Evolutionary conservation across 2,329 filamentous ascomycete genomes (phyloP).

Genomic region (Aspergillus fumigatus): DNA sequence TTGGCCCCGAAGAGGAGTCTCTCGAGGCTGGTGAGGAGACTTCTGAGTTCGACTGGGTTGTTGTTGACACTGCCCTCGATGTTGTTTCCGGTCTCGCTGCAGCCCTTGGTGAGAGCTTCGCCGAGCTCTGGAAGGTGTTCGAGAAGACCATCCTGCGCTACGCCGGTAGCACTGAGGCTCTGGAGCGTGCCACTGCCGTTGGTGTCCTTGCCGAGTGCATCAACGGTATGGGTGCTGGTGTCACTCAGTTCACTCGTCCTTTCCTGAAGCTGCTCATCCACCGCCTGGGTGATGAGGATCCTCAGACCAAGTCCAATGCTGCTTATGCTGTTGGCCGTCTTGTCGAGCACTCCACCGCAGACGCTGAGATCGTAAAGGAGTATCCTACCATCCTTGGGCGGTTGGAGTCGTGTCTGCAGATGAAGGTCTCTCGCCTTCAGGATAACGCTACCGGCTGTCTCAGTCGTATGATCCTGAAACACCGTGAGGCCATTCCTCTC

Average conservation of each 20-base stretch:
- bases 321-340: conserved; percentile 87
- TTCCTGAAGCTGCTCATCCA: conserved; percentile 79
- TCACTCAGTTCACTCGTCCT: conserved; percentile 72
- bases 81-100: conserved; percentile 79
- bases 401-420: conserved; percentile 77
- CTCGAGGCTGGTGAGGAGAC: conserved; percentile 69
- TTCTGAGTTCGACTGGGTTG: conserved; percentile 96
- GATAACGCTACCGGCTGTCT: conserved; percentile 94
- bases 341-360: conserved; percentile 73
- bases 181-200: conserved; percentile 84
- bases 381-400: conserved; percentile 76
- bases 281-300: conserved; percentile 82
- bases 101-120: conserved; percentile 75
- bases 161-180: conserved; percentile 75
- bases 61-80: conserved; percentile 90
- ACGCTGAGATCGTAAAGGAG: conserved; percentile 65
- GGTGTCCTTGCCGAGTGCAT: conserved; percentile 90
- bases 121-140: conserved; percentile 91
- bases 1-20: conserved; percentile 74
- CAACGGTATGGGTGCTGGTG: conserved; percentile 73
- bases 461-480: conserved; percentile 83
- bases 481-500: conserved; percentile 78
- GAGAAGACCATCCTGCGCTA: conserved; percentile 89
- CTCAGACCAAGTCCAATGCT: conserved; percentile 90
- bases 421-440: conserved; percentile 72